Evolutionary conservation across 2,329 filamentous ascomycete genomes (phyloP).

Genomic region (Fusarium metavorans): DNA sequence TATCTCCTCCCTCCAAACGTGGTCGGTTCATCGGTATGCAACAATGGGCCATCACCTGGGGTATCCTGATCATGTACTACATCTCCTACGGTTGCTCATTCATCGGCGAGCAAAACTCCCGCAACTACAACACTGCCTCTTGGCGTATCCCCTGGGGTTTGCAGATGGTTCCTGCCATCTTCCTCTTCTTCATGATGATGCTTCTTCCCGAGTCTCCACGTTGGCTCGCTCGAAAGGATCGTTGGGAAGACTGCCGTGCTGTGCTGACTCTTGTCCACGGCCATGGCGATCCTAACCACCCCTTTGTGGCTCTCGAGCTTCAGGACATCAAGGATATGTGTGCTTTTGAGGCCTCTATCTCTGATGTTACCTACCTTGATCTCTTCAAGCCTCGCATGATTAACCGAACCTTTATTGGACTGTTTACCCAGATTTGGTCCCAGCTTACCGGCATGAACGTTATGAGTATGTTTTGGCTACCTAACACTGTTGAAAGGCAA

Average conservation of each 20-base stretch:
- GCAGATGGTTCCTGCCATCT: conserved; percentile 68
- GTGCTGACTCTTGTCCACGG: conserved; percentile 71
- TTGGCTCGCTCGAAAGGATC: conserved; percentile 76
- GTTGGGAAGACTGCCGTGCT: conserved; percentile 68
- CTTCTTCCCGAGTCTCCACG: conserved; percentile 66
- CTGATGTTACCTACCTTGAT: conserved; percentile 77
- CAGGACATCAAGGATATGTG: conserved; percentile 79
- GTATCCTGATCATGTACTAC: conserved; percentile 75
- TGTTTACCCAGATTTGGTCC: conserved; percentile 68
- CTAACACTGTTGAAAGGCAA: not conserved
- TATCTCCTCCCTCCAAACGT: conserved; percentile 66
- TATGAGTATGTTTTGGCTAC: conserved; percentile 59
- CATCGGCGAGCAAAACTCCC: conserved; percentile 55
- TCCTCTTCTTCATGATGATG: conserved; percentile 71
- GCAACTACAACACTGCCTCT: conserved; percentile 66
- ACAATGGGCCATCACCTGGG: conserved; percentile 79
- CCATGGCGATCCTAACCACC: conserved; percentile 72
- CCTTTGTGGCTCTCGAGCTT: conserved; percentile 76
- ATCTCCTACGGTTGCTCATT: conserved; percentile 75
- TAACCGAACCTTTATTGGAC: conserved; percentile 63
- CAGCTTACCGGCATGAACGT: conserved; percentile 69
- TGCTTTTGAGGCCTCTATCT: conserved; percentile 78
- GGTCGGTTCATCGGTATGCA: conserved; percentile 63
- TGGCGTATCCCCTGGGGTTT: conserved; percentile 73
- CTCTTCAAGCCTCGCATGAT: conserved; percentile 77